These are phyloP conservation scores for Lasiodiplodia sp. DNA, from an alignment of 2,329 filamentous ascomycete species.

Conservation along the genomic window DNA sequence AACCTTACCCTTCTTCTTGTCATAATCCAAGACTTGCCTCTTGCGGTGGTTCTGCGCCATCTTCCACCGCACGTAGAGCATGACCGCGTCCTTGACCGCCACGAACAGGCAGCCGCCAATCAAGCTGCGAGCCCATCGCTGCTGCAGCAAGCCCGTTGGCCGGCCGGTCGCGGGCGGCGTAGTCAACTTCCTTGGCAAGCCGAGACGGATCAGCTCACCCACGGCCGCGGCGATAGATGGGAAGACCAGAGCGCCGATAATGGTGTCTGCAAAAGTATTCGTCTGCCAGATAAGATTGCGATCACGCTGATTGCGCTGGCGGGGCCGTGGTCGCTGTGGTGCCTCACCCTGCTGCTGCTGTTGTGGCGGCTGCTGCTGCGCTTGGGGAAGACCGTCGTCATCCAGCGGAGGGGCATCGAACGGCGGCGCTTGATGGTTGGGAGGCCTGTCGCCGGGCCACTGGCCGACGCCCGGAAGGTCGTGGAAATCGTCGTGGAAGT, in stretches of 20 bases:
- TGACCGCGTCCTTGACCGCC: conserved; percentile 74
- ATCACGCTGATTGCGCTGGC: conserved; percentile 44
- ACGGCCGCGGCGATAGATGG: conserved; percentile 80
- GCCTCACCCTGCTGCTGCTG: conserved; percentile 38
- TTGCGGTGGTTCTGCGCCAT: conserved; percentile 57
- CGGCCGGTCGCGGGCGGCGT: conserved; percentile 52
- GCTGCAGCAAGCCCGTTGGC: conserved; percentile 68
- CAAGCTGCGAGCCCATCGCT: conserved; percentile 87
- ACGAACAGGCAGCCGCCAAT: conserved; percentile 89
- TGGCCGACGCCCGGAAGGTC: conserved; percentile 33
- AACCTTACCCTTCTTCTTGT: conserved; percentile 34
- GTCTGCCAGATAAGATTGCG: conserved; percentile 62
- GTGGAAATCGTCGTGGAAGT: conserved; percentile 48
- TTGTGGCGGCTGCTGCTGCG: conserved; percentile 32
- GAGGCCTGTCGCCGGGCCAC: conserved; percentile 28
- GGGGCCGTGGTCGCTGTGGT: conserved; percentile 36
- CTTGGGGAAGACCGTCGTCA: conserved; percentile 33
- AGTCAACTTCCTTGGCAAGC: conserved; percentile 71
- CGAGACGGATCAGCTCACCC: conserved; percentile 75
- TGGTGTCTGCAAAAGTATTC: conserved; percentile 63
- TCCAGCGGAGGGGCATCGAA: conserved; percentile 41
- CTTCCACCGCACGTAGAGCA: conserved; percentile 64
- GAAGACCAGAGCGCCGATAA: conserved; percentile 77
- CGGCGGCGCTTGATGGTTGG: conserved; percentile 19
- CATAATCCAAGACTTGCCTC: conserved; percentile 54